A percentile compares a stretch with the other conserved stretches of the same genome.
phyloP scores from a whole-genome alignment of 1,284 basidiomycete genomes.

The Irpex sp. region DNA sequence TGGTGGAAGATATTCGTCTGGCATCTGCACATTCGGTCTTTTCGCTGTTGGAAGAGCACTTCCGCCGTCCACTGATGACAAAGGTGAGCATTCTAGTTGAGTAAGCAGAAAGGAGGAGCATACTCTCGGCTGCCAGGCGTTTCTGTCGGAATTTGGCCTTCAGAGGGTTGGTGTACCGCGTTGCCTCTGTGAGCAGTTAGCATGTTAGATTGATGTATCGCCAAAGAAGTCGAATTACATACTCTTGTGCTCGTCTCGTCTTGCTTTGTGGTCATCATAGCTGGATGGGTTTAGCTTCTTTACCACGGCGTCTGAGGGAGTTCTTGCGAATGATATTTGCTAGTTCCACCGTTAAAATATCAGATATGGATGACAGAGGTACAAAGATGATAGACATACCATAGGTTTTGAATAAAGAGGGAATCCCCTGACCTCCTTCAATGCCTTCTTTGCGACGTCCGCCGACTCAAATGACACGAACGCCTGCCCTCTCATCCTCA shows the following conservation, averaged over 20 bases:
- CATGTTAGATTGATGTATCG: not conserved
- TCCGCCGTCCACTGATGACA: constrained; percentile 63
- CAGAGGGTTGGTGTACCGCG: constrained; percentile 83
- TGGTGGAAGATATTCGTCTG: constrained; percentile 98
- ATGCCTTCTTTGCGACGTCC: constrained; percentile 82
- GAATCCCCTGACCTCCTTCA: constrained; percentile 91
- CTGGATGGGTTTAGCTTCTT: constrained; percentile 62
- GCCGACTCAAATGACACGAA: constrained; percentile 89
- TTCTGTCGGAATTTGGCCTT: constrained; percentile 82
- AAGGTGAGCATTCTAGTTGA: constrained; percentile 3
- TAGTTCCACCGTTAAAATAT: constrained; percentile 28
- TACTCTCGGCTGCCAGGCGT: constrained; percentile 75
- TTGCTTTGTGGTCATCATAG: constrained; percentile 75
- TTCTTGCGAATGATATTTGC: constrained; percentile 93
- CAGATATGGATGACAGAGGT: not conserved
- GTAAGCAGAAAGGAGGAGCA: constrained; percentile 17
- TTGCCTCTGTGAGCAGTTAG: constrained; percentile 49
- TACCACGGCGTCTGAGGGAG: constrained; percentile 88
- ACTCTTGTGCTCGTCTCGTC: constrained; percentile 83
- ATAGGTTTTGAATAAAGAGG: constrained; percentile 97
- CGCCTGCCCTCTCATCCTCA: constrained; percentile 97
- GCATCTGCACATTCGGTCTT: constrained; percentile 89
- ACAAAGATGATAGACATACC: constrained; percentile 43
- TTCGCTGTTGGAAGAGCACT: constrained; percentile 62
- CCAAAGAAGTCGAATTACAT: constrained; percentile 20